Evolutionary conservation across 768 basidiomycete species (phyloP), one percentile per base, ranked within the genome.

Genomic region (Kwoniella botswanensis): DNA sequence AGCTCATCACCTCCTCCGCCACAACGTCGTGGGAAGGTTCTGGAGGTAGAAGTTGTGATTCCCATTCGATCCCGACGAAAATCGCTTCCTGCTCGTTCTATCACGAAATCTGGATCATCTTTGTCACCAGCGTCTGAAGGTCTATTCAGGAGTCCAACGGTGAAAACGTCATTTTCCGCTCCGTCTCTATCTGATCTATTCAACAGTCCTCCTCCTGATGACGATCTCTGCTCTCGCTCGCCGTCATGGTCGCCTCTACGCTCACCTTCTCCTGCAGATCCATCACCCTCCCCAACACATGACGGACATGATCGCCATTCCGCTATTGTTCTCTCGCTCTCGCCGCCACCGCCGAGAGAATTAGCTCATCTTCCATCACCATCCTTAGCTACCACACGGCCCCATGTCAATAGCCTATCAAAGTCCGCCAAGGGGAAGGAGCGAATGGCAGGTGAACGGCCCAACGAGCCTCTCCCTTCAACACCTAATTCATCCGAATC

Each of bases 391-490:
- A 52, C 56, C 9, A 56, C 63, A 17, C 29, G 61, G 46, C 35
- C 35, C 35, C 35, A 35, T 35, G 26, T 22, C 63, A 15, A 17
- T 43, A 41, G n/a, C 56, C 22, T 60, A 13, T 13, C 46, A 50
- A 35, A 9, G 35, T 50, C 46, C 18, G 46, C 5, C 46, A 74
- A 76, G 62, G 75, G 70, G 44, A 74, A 77, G 54, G 61, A 50
- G 12, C 67, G 73, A 10, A 74, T 74, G 76, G 42, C 41, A 15
- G 75, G 67, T 6, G 65, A 73, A 35, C 56, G 63, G n/a, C 52
- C 69, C 1, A 11, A 55, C 21, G 26, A 46, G 5, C 4, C 44
- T 12, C 21, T 24, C 50, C 13, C 22, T 11, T 18, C 56, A 10
- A 6, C 65, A 26, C 17, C n/a, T n/a, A 12, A 29, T 54, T 24